Evolutionary conservation across 2,329 filamentous ascomycete species (phyloP), one percentile per base, ranked within the genome.

Genomic region (Epichloe amarillans): DNA sequence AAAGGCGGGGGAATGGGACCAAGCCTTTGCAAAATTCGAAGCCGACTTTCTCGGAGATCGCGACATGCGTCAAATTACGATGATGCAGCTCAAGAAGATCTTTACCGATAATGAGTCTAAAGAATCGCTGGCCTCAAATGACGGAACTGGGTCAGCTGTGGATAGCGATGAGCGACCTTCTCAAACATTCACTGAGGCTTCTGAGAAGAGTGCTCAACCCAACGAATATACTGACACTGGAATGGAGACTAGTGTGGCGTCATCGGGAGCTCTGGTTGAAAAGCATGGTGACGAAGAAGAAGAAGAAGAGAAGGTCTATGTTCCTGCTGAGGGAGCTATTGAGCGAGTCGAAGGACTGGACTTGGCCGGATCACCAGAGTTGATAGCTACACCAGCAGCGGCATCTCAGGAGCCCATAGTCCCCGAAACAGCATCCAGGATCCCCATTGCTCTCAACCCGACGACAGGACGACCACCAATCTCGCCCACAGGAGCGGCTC

Each of bases 31-130:
- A 51, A 86, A 93, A 50, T 97, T 98, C 53, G 94, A 98, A 64
- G 80, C 83, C 42, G 86, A 95, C 59, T 98, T 91, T 68, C 84
- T 98, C 60, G 91, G 91, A 0, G 94, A 98, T 65, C 97, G 95
- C 62, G 93, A 98, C 69, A 95, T 98, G 61, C 80, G 89, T 55
- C 83, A 93, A 60, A 72, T 98, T 54, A 95, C 93, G 12, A 88
- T 91, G 52, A 76, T 96, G 54, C 94, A 98, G 63, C 73, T 98
- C 52, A 91, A 87, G 64, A 95, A 94, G 64, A 87, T 98, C 64
- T 98, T 98, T 62, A 80, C 91, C 7, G 90, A 97, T 64, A 85
- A 89, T 59, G 88, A 90, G 55, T 89, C 88, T 3, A 84, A 86
- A 53, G 83, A 88, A 52, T 86, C 86, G 1, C 70, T 90, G 15